Base-by-base conservation (phyloP, 495 filamentous ascomycete species). In the Lichenothelia convexa region DNA sequence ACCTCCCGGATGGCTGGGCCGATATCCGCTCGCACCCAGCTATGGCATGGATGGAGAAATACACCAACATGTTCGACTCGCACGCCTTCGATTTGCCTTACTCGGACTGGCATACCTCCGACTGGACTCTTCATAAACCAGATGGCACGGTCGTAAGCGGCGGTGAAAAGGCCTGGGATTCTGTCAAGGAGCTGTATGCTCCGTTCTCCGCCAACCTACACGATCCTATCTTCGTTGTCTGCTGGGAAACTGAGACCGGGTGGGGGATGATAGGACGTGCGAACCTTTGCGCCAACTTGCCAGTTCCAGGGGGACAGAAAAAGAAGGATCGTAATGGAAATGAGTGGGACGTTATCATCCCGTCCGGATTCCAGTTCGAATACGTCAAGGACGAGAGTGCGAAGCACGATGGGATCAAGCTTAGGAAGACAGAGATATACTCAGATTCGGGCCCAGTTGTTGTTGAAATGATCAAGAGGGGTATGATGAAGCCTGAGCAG, bases 191-290 rank as follows among this genome's bases (percentile, higher is more conserved):
- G 16, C 19, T 34, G 7, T 44, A 41, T 18, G 37, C 30, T 2
- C 42, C 42, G 12, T 44, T 44, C 42, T 30, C 18, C 11, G 32
- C 30, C 16, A 32, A 40, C 27, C 19, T 36, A 7, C 42, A 44
- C 24, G 38, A 40, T 16, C 36, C 42, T 2, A 30, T 2, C 5
- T 36, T 38, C 23, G 17, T 44, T 8, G 24, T 36, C 13, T 18
- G 8, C 6, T 44, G 38, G 32, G 37, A 44, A 21, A 40, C 32
- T 8, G 32, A 36, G 13, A 23, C 35, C 6, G 42, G 42, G 3
- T 44, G 42, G 42, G 20, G 21, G 13, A 44, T 44, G 42, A 9
- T 33, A 12, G 42, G 37, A 11, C 30, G 32, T 2, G 42, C 42
- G 9, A 18, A 30, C 27, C 4, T 44, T 3, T 44, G 24, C 24